A percentile compares a stretch with the other conserved stretches of the same genome.
phyloP scores from a whole-genome alignment of 345 rosid genomes.

The Arabis hirsuta region DNA sequence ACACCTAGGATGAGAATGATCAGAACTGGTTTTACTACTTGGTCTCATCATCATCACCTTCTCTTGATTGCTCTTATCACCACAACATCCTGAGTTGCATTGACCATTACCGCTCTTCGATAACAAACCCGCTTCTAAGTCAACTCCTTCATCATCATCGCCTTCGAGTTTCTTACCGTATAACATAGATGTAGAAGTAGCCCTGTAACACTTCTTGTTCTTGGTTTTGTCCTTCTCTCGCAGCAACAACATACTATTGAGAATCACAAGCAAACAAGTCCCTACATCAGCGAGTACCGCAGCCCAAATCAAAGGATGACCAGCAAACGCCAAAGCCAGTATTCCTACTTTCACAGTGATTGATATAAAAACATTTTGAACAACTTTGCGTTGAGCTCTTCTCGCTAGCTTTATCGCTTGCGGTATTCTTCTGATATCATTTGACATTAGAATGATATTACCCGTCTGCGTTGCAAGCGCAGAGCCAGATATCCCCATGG shows the following conservation, averaged over 20 bases:
- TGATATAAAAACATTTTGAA: slow-evolving; percentile 65
- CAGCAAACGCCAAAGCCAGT: slow-evolving; percentile 68
- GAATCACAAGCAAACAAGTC: slow-evolving; percentile 83
- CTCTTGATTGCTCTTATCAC: slow-evolving; percentile 36
- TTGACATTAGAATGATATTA: slow-evolving; percentile 82
- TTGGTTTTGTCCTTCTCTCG: slow-evolving; percentile 35
- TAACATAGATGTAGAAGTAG: slow-evolving; percentile 27
- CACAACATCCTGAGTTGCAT: slow-evolving; percentile 42
- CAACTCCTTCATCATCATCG: slow-evolving; percentile 15
- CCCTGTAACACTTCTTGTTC: slow-evolving; percentile 39
- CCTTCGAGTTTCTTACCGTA: slow-evolving; percentile 36
- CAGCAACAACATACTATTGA: slow-evolving; percentile 80
- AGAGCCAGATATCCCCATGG: slow-evolving; percentile 95
- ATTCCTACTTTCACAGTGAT: slow-evolving; percentile 67
- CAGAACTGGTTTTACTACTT: slow-evolving; percentile 20
- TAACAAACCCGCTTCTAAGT: slow-evolving; percentile 46
- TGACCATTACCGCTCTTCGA: slow-evolving; percentile 29
- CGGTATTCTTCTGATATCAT: slow-evolving; percentile 79
- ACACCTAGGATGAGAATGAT: slow-evolving; percentile 35
- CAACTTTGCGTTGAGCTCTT: slow-evolving; percentile 63
- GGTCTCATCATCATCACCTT: slow-evolving; percentile 25
- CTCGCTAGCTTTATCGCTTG: slow-evolving; percentile 65
- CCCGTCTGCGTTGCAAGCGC: slow-evolving; percentile 92
- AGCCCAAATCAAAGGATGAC: slow-evolving; percentile 91
- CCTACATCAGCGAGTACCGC: slow-evolving; percentile 91